phyloP scores from a whole-genome alignment of 2,329 filamentous ascomycete genomes.

The Pseudogymnoascus sp. region DNA sequence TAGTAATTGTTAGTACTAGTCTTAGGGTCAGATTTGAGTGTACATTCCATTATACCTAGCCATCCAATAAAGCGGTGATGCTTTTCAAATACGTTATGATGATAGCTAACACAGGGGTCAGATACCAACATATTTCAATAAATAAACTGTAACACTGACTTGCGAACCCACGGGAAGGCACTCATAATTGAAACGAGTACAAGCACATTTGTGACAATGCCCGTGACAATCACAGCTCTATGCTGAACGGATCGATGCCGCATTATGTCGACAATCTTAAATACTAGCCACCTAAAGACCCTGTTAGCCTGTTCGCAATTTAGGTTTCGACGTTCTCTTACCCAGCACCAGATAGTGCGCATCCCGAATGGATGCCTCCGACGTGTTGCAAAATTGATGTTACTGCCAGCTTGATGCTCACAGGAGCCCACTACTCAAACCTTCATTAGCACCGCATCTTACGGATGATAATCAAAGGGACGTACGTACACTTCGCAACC shows the following conservation, averaged over 20 bases:
- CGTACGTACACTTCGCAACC: slow-evolving; percentile 30
- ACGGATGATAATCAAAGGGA: slow-evolving; percentile 7
- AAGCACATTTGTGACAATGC: slow-evolving; percentile 31
- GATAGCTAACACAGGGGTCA: slow-evolving; percentile 25
- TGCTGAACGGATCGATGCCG: slow-evolving; percentile 27
- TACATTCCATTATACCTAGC: slow-evolving; percentile 31
- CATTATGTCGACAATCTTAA: slow-evolving; percentile 32
- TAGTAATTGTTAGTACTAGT: slow-evolving; percentile 16
- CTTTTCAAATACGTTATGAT: slow-evolving; percentile 35
- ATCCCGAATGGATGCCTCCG: slow-evolving; percentile 35
- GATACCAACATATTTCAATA: slow-evolving; percentile 4
- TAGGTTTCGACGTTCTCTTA: slow-evolving; percentile 17
- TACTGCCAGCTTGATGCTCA: slow-evolving; percentile 29
- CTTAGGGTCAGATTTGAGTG: background rate
- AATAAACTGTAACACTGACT: slow-evolving; percentile 25
- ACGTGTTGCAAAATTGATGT: slow-evolving; percentile 34
- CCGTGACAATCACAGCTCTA: slow-evolving; percentile 29
- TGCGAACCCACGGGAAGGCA: slow-evolving; percentile 34
- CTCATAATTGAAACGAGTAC: slow-evolving; percentile 32
- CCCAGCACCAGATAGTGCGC: slow-evolving; percentile 32
- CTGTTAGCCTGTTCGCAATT: slow-evolving; percentile 11
- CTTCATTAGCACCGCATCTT: slow-evolving; percentile 9
- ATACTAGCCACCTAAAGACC: slow-evolving; percentile 30
- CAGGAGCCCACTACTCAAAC: slow-evolving; percentile 30
- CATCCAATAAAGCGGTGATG: slow-evolving; percentile 36